Evolutionary conservation across 108 stramenopile species (phyloP).

Genomic region (Pseudonitzschia pungens): DNA sequence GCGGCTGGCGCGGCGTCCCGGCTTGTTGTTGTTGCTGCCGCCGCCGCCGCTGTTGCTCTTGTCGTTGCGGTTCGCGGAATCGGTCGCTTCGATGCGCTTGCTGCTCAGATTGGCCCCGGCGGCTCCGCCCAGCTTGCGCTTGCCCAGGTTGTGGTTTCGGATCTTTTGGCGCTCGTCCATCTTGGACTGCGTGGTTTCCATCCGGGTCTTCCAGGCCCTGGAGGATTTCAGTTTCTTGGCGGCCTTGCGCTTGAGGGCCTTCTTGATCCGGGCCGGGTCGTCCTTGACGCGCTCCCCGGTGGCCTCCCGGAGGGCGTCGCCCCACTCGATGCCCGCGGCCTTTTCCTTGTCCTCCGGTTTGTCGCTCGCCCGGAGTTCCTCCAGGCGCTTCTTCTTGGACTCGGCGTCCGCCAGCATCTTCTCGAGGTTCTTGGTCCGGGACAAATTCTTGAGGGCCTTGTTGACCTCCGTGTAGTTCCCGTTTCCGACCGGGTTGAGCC

Average conservation of each 20-base stretch:
- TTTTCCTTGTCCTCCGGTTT: conserved; percentile 72
- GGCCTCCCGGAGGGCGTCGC: conserved; percentile 72
- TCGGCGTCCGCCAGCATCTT: conserved; percentile 85
- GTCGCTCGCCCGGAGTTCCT: conserved; percentile 69
- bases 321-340: conserved; percentile 74
- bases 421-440: conserved; percentile 80
- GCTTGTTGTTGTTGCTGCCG: conserved; percentile 34
- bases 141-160: conserved; percentile 77
- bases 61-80: conserved; percentile 31
- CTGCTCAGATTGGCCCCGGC: conserved; percentile 75
- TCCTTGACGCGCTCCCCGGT: conserved; percentile 69
- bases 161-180: conserved; percentile 77
- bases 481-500: conserved; percentile 50
- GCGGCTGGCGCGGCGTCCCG: conserved; percentile 48
- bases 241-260: conserved; percentile 79
- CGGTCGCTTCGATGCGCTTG: conserved; percentile 61
- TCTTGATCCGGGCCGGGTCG: conserved; percentile 81
- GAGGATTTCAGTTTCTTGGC: conserved; percentile 81
- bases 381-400: conserved; percentile 65
- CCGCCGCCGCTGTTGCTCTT: conserved; percentile 2
- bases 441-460: conserved; percentile 67
- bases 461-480: conserved; percentile 47
- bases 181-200: conserved; percentile 66
- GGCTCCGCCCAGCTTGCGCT: conserved; percentile 73
- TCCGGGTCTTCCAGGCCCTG: conserved; percentile 83